phyloP scores from a whole-genome alignment of 2,329 filamentous ascomycete species.

The Boeremia exigua region DNA sequence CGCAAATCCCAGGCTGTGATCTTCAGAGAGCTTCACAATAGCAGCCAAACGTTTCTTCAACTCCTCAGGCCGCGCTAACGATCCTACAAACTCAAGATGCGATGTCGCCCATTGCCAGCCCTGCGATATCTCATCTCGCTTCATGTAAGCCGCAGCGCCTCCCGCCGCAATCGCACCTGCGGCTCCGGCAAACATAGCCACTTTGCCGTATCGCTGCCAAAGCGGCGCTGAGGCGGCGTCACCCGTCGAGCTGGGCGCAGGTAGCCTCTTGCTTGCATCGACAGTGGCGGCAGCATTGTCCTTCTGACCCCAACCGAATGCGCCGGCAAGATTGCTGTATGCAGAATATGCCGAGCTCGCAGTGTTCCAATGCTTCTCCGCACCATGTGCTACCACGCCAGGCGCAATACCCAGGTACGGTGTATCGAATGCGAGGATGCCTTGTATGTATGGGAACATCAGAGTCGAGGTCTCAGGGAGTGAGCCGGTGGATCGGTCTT shows the following conservation, averaged over 20 bases:
- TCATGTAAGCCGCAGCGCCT: slow-evolving; percentile 83
- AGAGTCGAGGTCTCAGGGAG: slow-evolving; percentile 62
- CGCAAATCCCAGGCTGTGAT: slow-evolving; percentile 76
- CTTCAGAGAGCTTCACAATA: slow-evolving; percentile 68
- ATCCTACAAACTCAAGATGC: slow-evolving; percentile 92
- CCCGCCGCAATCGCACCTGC: slow-evolving; percentile 81
- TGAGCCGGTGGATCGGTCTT: slow-evolving; percentile 36
- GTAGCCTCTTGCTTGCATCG: slow-evolving; percentile 46
- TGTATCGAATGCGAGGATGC: slow-evolving; percentile 91
- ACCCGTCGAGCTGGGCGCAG: slow-evolving; percentile 48
- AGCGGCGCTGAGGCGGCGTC: slow-evolving; percentile 54
- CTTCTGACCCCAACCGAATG: slow-evolving; percentile 66
- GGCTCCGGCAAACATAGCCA: slow-evolving; percentile 85
- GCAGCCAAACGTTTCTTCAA: slow-evolving; percentile 74
- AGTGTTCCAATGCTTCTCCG: slow-evolving; percentile 83
- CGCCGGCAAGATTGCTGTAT: slow-evolving; percentile 66
- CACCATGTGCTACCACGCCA: slow-evolving; percentile 82
- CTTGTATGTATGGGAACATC: slow-evolving; percentile 94
- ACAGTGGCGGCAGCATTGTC: slow-evolving; percentile 28
- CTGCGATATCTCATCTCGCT: slow-evolving; percentile 77
- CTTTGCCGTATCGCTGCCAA: slow-evolving; percentile 84
- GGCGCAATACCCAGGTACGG: slow-evolving; percentile 85
- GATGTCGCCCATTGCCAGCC: slow-evolving; percentile 84
- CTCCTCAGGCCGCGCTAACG: slow-evolving; percentile 82
- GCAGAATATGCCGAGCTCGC: slow-evolving; percentile 72